These are phyloP conservation scores for Pythium dissimile DNA, from an alignment of 352 stramenopile genomes.

Conservation along the genomic window DNA sequence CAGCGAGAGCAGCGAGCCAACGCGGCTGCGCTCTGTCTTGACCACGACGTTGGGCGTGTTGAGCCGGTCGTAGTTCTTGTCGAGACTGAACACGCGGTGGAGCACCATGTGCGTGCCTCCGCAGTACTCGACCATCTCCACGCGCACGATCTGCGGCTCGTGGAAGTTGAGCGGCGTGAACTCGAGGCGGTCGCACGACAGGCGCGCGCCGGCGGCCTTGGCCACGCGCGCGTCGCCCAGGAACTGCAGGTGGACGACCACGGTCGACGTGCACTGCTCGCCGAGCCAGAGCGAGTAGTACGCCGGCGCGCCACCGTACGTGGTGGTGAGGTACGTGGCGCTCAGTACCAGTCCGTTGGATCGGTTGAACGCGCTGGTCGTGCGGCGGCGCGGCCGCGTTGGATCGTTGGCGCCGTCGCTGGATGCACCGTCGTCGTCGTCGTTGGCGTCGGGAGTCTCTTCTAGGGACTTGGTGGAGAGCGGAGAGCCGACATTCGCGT, in stretches of 20 bases:
- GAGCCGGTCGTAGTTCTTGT: constrained; percentile 58
- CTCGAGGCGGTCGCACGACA: constrained; percentile 68
- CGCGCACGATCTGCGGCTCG: constrained; percentile 60
- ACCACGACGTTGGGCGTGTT: constrained; percentile 46
- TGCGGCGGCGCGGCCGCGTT: background rate
- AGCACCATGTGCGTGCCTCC: constrained; percentile 45
- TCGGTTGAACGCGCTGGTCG: constrained; percentile 19
- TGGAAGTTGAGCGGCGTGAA: constrained; percentile 60
- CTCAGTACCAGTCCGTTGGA: constrained; percentile 34
- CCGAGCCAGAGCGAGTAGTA: constrained; percentile 60
- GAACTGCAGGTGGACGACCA: constrained; percentile 69
- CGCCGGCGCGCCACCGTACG: constrained; percentile 53
- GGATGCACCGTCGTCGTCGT: background rate
- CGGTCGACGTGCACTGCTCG: constrained; percentile 52
- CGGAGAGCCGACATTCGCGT: background rate
- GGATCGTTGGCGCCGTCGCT: background rate
- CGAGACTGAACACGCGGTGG: constrained; percentile 63
- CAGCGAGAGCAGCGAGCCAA: constrained; percentile 42
- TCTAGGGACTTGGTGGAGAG: background rate
- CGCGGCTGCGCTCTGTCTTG: constrained; percentile 34
- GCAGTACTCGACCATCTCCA: constrained; percentile 49
- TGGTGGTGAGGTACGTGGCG: constrained; percentile 43
- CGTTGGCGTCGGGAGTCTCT: background rate
- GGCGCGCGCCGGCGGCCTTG: constrained; percentile 21
- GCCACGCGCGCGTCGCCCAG: constrained; percentile 28